Base-by-base conservation (phyloP, 2,329 filamentous ascomycete species). In the Trichoderma cornu-damae region DNA sequence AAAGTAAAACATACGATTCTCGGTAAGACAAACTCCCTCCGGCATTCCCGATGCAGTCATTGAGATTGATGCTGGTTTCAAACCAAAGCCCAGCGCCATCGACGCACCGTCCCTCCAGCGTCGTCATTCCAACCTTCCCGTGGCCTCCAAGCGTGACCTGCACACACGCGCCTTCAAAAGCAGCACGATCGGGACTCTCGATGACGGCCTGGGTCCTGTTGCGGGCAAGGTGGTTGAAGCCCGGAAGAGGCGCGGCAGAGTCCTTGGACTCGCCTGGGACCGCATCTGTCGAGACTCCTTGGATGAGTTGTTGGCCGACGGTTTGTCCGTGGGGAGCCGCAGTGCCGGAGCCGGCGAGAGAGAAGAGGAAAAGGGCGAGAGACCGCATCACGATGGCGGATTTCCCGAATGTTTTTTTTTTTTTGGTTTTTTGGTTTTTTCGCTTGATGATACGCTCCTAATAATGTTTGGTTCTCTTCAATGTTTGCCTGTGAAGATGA, bases 21-120 rank as follows among this genome's bases (percentile, higher is more conserved):
- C 32, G 37, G 37, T 62, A 66, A 2, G 58, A 54, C 24, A 68
- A 57, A 6, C 32, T 42, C 0, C 66, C 65, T 12, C 38, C 57
- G 11, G 48, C 26, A 47, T 62, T 65, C 8, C 51, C 64, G 16
- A 66, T 16, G 16, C 65, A 68, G 9, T 37, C 18, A 20, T 67
- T 68, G 57, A 67, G 35, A 38, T 68, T 66, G 44, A 68, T 20
- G 32, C 47, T 63, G 44, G 67, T 67, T n/a, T 59, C 44, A 64
- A 64, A 67, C 63, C 61, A 62, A 4, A 44, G n/a, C 0, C 61
- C 60, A 20, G 49, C 44, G 2, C 48, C 56, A 30, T 66, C 64
- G 6, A 52, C 44, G 35, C 66, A 68, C 26, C 54, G 38, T 4
- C 52, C 66, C 55, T 62, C 59, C 5, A 68, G 61, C 8, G 58